These are phyloP conservation scores for Phytophthora cryptogea DNA, from an alignment of 352 stramenopile genomes.

Conservation along the genomic window DNA sequence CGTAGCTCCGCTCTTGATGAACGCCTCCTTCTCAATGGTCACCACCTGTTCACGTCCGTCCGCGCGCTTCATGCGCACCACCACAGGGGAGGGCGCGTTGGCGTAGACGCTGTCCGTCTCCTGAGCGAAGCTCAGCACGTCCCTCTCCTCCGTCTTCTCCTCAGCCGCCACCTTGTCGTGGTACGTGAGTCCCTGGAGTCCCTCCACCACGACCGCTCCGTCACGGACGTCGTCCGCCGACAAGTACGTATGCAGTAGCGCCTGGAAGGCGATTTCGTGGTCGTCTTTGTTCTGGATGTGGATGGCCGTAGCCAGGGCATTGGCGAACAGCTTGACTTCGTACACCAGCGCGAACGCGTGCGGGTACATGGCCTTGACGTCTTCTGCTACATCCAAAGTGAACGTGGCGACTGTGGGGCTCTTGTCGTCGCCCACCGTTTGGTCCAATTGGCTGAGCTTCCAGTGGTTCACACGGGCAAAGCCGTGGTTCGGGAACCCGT, in stretches of 20 bases:
- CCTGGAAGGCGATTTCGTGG: conserved; percentile 90
- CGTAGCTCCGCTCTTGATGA: conserved; percentile 49
- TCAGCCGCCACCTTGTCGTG: conserved; percentile 88
- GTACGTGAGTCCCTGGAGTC: conserved; percentile 86
- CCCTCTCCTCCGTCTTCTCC: conserved; percentile 61
- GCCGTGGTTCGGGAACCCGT: conserved; percentile 93
- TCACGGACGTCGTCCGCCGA: conserved; percentile 77
- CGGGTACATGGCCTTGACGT: conserved; percentile 64
- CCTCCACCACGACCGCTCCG: conserved; percentile 66
- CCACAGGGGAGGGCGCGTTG: conserved; percentile 64
- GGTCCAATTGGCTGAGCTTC: conserved; percentile 56
- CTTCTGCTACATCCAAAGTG: conserved; percentile 44
- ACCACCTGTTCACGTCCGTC: conserved; percentile 60
- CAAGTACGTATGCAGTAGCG: conserved; percentile 96
- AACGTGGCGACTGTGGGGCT: conserved; percentile 71
- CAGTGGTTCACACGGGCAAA: conserved; percentile 89
- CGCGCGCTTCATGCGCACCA: conserved; percentile 67
- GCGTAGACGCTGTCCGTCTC: conserved; percentile 92
- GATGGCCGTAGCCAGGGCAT: conserved; percentile 86
- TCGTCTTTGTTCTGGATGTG: conserved; percentile 91
- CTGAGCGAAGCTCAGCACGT: conserved; percentile 64
- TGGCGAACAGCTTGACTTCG: conserved; percentile 84
- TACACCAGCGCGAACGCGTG: conserved; percentile 86
- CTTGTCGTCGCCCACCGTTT: conserved; percentile 41
- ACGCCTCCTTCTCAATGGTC: conserved; percentile 75